Conservation (phyloP, 2,329 filamentous ascomycete genomes). For the Coccinonectria pachysandricola region DNA sequence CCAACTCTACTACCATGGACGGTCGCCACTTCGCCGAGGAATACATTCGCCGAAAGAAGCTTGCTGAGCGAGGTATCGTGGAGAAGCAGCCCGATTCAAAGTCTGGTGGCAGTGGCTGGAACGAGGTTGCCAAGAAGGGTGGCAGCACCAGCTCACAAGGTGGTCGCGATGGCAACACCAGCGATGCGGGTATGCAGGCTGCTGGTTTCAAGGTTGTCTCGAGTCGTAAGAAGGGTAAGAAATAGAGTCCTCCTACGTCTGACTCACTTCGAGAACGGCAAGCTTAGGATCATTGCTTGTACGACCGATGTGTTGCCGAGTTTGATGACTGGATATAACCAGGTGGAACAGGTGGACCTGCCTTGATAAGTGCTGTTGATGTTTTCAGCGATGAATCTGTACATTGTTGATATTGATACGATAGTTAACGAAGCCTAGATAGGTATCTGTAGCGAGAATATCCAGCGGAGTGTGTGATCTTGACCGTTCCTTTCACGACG, state of each 20-base stretch:
- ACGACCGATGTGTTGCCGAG: too few species aligned
- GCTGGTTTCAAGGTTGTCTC: constrained; percentile 83
- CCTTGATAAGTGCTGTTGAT: too few species aligned
- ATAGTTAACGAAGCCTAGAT: too few species aligned
- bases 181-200: constrained; percentile 31
- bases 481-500: too few species aligned
- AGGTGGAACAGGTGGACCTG: too few species aligned
- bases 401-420: too few species aligned
- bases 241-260: constrained; percentile 31
- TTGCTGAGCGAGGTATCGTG: constrained; percentile 84
- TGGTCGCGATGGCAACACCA: too few species aligned
- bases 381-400: too few species aligned
- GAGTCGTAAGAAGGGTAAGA: constrained; percentile 85
- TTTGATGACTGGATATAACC: too few species aligned
- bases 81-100: constrained; percentile 57
- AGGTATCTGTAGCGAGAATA: too few species aligned
- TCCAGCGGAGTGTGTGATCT: too few species aligned
- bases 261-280: constrained; percentile 5
- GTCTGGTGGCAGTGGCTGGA: constrained; percentile 64
- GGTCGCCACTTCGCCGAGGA: constrained; percentile 89
- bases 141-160: constrained; percentile 34
- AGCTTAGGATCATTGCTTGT: constrained; percentile 4
- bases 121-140: constrained; percentile 93
- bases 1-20: constrained; percentile 79
- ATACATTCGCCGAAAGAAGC: constrained; percentile 83